Evolutionary conservation across 352 stramenopile species (phyloP).

Genomic region (Pythium dissotocum): DNA sequence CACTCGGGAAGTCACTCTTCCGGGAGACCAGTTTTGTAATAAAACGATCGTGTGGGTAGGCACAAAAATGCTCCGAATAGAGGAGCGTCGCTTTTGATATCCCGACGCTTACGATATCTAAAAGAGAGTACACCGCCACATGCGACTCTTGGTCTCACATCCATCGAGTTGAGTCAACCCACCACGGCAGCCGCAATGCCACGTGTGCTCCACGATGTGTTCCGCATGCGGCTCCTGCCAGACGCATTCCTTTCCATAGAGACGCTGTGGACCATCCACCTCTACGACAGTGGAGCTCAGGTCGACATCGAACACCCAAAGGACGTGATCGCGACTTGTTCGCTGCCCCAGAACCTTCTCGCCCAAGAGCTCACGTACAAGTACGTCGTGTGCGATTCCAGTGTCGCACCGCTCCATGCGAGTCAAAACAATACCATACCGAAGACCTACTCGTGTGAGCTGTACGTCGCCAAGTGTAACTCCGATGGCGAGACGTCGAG

Average conservation of each 20-base stretch:
- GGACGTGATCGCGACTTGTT: not conserved
- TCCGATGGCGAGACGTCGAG: not conserved
- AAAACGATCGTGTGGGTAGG: no score
- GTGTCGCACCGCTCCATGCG: no score
- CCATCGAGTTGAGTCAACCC: no score
- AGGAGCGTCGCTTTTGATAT: no score
- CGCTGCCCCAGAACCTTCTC: not conserved
- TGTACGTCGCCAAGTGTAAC: not conserved
- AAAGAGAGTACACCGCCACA: no score
- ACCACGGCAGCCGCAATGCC: no score
- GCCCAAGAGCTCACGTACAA: not conserved
- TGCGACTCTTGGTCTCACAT: no score
- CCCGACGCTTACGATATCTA: no score
- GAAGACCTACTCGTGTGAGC: not conserved
- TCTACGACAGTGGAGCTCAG: not conserved
- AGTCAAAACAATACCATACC: not conserved
- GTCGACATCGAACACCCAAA: not conserved
- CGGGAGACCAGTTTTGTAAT: no score
- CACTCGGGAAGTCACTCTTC: no score
- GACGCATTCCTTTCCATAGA: not conserved
- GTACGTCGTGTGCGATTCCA: not conserved
- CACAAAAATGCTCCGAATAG: no score
- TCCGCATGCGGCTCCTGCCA: not conserved
- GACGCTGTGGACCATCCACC: not conserved
- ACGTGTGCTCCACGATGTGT: not conserved